These are phyloP conservation scores for Stachybotrys chartarum DNA, from an alignment of 2,329 filamentous ascomycete species.

Conservation along the genomic window DNA sequence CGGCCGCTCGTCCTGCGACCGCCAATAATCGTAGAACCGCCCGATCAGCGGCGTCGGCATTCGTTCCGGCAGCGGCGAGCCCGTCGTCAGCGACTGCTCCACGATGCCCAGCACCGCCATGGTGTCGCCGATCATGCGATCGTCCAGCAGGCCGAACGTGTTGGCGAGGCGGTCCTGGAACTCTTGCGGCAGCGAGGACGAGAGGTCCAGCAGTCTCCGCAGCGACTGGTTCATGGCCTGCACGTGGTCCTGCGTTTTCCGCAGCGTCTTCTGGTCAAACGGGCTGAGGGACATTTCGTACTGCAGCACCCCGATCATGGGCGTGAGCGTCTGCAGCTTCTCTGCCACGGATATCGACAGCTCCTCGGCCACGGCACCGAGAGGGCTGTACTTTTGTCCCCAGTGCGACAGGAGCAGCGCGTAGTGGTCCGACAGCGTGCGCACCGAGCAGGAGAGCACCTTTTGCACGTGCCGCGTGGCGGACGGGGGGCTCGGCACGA, in stretches of 20 bases:
- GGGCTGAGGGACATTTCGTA: slow-evolving; percentile 21
- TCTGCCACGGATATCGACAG: slow-evolving; percentile 22
- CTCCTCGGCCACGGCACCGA: slow-evolving; percentile 21
- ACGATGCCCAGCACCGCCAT: slow-evolving; percentile 42
- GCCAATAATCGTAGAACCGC: slow-evolving; percentile 21
- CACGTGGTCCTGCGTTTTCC: slow-evolving; percentile 18
- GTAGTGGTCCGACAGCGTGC: slow-evolving; percentile 39
- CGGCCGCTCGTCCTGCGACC: slow-evolving; percentile 9
- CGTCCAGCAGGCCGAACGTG: slow-evolving; percentile 31
- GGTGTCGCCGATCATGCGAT: slow-evolving; percentile 37
- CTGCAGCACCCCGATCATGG: slow-evolving; percentile 17
- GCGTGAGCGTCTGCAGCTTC: slow-evolving; percentile 15
- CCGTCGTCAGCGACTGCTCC: slow-evolving; percentile 39
- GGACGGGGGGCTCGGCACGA: slow-evolving; percentile 39
- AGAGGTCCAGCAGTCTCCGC: slow-evolving; percentile 22
- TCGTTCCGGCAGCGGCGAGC: slow-evolving; percentile 37
- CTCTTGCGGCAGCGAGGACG: slow-evolving; percentile 26
- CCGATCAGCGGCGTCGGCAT: slow-evolving; percentile 38
- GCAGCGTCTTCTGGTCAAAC: slow-evolving; percentile 22
- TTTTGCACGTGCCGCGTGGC: slow-evolving; percentile 36
- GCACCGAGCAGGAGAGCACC: slow-evolving; percentile 34
- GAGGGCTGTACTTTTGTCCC: slow-evolving; percentile 19
- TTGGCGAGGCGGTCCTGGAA: slow-evolving; percentile 31
- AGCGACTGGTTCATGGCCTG: slow-evolving; percentile 26
- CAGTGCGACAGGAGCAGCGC: slow-evolving; percentile 39